Conservation (phyloP, 2,329 filamentous ascomycete genomes). For the Diaporthe australafricana region DNA sequence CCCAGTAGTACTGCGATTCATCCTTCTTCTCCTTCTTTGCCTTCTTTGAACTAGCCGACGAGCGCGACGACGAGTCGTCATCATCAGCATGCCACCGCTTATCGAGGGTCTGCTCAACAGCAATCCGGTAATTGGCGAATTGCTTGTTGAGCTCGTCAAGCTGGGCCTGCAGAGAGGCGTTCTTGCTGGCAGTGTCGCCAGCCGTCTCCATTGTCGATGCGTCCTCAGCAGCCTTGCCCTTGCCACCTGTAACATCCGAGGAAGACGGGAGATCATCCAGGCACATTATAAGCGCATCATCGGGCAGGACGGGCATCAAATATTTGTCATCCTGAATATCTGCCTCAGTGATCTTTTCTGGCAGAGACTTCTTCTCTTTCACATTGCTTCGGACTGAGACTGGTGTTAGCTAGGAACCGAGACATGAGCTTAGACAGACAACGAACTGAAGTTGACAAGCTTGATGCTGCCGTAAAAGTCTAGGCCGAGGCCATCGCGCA, state of each 20-base stretch:
- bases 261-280: constrained; percentile 78
- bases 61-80: constrained; percentile 45
- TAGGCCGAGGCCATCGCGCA: constrained; percentile 67
- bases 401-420: neutral
- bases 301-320: constrained; percentile 85
- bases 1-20: constrained; percentile 62
- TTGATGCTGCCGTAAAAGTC: constrained; percentile 82
- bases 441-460: constrained; percentile 75
- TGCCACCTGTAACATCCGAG: constrained; percentile 41
- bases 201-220: constrained; percentile 44
- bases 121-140: constrained; percentile 73
- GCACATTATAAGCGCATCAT: constrained; percentile 89
- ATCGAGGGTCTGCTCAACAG: constrained; percentile 75
- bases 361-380: constrained; percentile 58
- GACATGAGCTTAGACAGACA: constrained; percentile 45
- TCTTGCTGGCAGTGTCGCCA: constrained; percentile 55
- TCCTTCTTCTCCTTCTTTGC: constrained; percentile 46
- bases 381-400: constrained; percentile 59
- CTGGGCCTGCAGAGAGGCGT: constrained; percentile 69
- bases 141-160: constrained; percentile 69
- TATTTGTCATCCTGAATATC: constrained; percentile 81
- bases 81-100: constrained; percentile 71
- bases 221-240: constrained; percentile 42
- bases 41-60: constrained; percentile 20
- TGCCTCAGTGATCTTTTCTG: constrained; percentile 68